These are phyloP conservation scores for Coemansia sp. DNA, from an alignment of 192 early-diverging fungal genomes.

Conservation along the genomic window DNA sequence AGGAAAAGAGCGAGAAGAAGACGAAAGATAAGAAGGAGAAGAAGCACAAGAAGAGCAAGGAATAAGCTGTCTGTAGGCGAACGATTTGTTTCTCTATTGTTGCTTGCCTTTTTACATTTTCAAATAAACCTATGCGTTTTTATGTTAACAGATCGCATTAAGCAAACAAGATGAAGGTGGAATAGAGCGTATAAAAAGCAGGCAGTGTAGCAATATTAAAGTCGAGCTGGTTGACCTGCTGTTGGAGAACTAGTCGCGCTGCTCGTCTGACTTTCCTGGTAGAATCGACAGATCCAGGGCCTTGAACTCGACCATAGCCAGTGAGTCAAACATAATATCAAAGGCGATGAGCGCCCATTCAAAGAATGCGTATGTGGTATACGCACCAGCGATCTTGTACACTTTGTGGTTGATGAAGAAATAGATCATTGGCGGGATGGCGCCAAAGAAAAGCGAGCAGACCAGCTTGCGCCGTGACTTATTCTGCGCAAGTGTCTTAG, in stretches of 20 bases:
- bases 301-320: conserved; percentile 67
- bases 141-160: conserved; percentile 1
- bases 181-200: not conserved
- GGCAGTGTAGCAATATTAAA: not conserved
- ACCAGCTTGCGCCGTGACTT: conserved; percentile 55
- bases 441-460: conserved; percentile 63
- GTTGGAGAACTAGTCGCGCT: conserved; percentile 13
- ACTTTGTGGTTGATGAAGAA: conserved; percentile 80
- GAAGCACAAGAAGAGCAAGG: conserved; percentile 43
- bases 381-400: conserved; percentile 70
- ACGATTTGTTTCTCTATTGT: not conserved
- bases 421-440: conserved; percentile 72
- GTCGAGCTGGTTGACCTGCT: not conserved
- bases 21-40: conserved; percentile 37
- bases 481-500: conserved; percentile 36
- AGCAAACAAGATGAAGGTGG: not conserved
- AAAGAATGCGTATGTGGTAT: conserved; percentile 79
- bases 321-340: conserved; percentile 74
- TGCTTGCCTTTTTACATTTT: not conserved
- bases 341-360: conserved; percentile 82
- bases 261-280: conserved; percentile 39
- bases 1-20: conserved; percentile 39
- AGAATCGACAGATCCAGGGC: conserved; percentile 46
- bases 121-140: not conserved
- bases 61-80: conserved; percentile 5